phyloP scores from a whole-genome alignment of 306 rosid genomes.

The Quillaja saponaria region DNA sequence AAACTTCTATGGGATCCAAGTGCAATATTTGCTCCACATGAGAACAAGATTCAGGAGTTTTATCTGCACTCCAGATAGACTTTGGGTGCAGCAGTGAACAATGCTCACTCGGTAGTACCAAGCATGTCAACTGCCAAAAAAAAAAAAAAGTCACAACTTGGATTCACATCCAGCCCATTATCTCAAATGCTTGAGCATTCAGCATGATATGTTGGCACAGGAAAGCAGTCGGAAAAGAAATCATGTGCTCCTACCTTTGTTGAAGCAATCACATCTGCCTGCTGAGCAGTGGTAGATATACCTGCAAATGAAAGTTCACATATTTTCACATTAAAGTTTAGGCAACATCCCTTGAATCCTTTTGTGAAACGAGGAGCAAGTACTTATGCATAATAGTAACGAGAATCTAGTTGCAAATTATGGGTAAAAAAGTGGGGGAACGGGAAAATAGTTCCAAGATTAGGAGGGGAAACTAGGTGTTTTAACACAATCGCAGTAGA shows the following conservation, averaged over 20 bases:
- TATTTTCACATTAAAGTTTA: constrained; percentile 30
- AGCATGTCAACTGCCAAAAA: constrained; percentile 73
- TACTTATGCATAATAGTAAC: background rate
- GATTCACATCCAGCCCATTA: constrained; percentile 18
- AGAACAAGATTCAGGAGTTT: constrained; percentile 64
- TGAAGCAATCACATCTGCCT: constrained; percentile 71
- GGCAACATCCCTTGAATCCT: constrained; percentile 8
- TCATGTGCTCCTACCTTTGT: constrained; percentile 56
- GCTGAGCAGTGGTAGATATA: constrained; percentile 53
- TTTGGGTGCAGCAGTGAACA: constrained; percentile 63
- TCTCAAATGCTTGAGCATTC: constrained; percentile 28
- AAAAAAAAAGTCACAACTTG: constrained; percentile 27
- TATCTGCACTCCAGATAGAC: constrained; percentile 85
- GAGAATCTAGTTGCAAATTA: too few relatives aligned
- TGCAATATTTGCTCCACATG: constrained; percentile 82
- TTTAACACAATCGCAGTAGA: too few relatives aligned
- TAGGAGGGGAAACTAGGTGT: too few relatives aligned
- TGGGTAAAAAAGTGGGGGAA: too few relatives aligned
- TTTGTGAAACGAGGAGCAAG: constrained; percentile 2
- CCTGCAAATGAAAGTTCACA: constrained; percentile 46
- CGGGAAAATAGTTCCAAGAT: too few relatives aligned
- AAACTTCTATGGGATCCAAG: constrained; percentile 87
- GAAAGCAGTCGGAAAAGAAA: constrained; percentile 20
- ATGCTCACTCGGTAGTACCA: constrained; percentile 71
- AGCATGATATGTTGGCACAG: constrained; percentile 14